Evolutionary conservation across 2,329 filamentous ascomycete genomes (phyloP).

Genomic region (Claviceps citrina): DNA sequence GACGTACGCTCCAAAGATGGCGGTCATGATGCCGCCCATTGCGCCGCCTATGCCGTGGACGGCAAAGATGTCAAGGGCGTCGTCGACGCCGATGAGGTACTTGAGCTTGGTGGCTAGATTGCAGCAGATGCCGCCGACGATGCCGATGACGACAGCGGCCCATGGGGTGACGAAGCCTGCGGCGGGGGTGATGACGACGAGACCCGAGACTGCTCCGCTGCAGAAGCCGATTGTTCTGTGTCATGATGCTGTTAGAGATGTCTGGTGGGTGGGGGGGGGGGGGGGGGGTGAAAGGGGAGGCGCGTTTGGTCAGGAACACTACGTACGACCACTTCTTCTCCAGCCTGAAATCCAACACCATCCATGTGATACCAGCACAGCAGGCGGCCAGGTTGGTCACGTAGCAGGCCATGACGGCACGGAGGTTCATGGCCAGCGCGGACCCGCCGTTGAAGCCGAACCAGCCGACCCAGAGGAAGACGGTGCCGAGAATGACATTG

Average conservation of each 20-base stretch:
- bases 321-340: slow-evolving; percentile 58
- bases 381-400: slow-evolving; percentile 79
- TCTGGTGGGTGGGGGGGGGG: neutral
- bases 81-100: slow-evolving; percentile 61
- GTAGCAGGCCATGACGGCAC: slow-evolving; percentile 76
- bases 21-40: slow-evolving; percentile 63
- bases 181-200: slow-evolving; percentile 75
- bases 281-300: no score
- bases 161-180: slow-evolving; percentile 64
- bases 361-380: slow-evolving; percentile 70
- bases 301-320: no score
- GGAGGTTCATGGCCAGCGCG: slow-evolving; percentile 66
- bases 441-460: slow-evolving; percentile 90
- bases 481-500: slow-evolving; percentile 56
- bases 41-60: slow-evolving; percentile 79
- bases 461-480: slow-evolving; percentile 84
- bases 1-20: slow-evolving; percentile 53
- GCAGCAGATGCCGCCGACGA: slow-evolving; percentile 49
- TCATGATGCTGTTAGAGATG: neutral
- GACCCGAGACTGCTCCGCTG: slow-evolving; percentile 71
- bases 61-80: slow-evolving; percentile 81
- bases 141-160: slow-evolving; percentile 41
- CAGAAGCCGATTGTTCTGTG: slow-evolving; percentile 80
- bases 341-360: slow-evolving; percentile 74
- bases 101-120: slow-evolving; percentile 80